Evolutionary conservation across 192 early-diverging fungal genomes (phyloP).

Genomic region (Globomyces pollinis-pini): DNA sequence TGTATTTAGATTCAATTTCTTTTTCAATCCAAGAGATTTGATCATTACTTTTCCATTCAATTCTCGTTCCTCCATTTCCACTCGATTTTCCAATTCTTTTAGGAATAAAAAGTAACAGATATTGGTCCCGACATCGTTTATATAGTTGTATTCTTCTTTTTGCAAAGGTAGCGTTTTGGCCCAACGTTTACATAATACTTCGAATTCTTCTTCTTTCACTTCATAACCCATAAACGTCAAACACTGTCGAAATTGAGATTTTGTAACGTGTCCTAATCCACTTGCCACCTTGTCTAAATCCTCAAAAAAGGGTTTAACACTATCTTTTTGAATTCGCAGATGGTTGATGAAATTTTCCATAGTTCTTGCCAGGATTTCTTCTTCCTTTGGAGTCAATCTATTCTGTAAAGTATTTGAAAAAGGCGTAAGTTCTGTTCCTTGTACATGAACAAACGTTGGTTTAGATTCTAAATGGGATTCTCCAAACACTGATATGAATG

Average conservation of each 20-base stretch:
- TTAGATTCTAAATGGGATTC: slow-evolving; percentile 33
- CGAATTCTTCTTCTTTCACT: slow-evolving; percentile 41
- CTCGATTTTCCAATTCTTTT: slow-evolving; percentile 22
- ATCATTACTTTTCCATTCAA: not conserved
- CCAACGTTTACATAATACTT: slow-evolving; percentile 39
- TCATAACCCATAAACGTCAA: slow-evolving; percentile 35
- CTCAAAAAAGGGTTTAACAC: slow-evolving; percentile 48
- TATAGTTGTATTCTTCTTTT: slow-evolving; percentile 7
- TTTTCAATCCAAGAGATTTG: not conserved
- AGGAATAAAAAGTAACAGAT: slow-evolving; percentile 47
- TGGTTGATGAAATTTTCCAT: slow-evolving; percentile 31
- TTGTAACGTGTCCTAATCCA: slow-evolving; percentile 43
- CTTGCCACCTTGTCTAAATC: slow-evolving; percentile 44
- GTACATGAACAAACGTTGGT: slow-evolving; percentile 23
- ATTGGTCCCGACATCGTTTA: slow-evolving; percentile 23
- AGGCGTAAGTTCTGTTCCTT: slow-evolving; percentile 16
- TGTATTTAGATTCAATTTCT: not conserved
- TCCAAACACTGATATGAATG: slow-evolving; percentile 37
- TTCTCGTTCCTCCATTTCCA: slow-evolving; percentile 12
- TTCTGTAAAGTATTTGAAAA: slow-evolving; percentile 16
- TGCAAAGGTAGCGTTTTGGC: slow-evolving; percentile 13
- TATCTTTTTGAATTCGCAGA: slow-evolving; percentile 32
- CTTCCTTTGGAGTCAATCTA: slow-evolving; percentile 23
- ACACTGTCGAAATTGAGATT: slow-evolving; percentile 44
- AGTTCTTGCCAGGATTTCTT: slow-evolving; percentile 14